Conservation (phyloP, 1,284 basidiomycete genomes). For the Pholiota adiposa region DNA sequence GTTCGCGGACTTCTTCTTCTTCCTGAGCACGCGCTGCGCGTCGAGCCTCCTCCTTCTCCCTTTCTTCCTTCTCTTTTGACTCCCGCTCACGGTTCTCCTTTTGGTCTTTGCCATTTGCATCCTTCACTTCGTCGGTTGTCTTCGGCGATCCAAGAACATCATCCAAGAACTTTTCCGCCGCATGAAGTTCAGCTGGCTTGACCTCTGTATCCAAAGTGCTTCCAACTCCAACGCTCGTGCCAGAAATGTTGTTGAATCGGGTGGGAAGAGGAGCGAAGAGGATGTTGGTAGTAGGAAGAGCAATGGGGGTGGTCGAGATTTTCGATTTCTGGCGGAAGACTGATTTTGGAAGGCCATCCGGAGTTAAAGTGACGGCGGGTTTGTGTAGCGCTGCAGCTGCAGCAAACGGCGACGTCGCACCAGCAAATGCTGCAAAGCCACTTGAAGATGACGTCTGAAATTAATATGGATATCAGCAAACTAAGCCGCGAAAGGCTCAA, state of each 20-base stretch:
- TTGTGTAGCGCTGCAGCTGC: slow-evolving; percentile 22
- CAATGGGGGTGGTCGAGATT: background rate
- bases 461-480: background rate
- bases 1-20: background rate
- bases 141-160: background rate
- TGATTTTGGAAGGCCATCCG: slow-evolving; percentile 1
- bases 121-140: background rate
- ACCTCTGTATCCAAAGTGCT: background rate
- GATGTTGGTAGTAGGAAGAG: background rate
- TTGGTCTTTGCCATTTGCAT: background rate
- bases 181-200: background rate
- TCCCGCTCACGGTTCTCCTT: background rate
- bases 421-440: slow-evolving; percentile 48
- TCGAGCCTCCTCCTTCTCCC: background rate
- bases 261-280: background rate
- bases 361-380: background rate
- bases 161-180: slow-evolving; percentile 4
- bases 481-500: too few species aligned
- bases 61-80: background rate
- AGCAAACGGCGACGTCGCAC: slow-evolving; percentile 45
- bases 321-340: background rate
- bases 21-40: background rate
- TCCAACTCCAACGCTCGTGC: background rate
- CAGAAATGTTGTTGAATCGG: background rate
- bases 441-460: background rate